Conservation (phyloP, 1,284 basidiomycete species). For the Malassezia pachydermatis region DNA sequence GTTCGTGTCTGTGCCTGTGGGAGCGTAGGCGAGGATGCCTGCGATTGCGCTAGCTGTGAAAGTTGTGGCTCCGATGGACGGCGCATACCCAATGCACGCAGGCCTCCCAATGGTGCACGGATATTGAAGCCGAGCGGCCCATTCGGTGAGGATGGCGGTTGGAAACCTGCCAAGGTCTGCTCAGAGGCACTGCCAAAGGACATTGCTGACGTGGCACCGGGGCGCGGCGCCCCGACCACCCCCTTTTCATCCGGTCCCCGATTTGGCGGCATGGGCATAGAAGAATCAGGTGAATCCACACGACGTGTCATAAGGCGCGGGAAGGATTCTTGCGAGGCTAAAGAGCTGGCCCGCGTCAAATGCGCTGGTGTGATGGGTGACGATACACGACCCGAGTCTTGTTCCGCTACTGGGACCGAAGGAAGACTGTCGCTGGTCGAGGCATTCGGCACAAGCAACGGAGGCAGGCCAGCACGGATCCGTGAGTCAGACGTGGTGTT, state of each 20-base stretch:
- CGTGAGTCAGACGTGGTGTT: too few species aligned
- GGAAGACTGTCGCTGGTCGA: conserved; percentile 1
- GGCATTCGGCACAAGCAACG: conserved; percentile 4
- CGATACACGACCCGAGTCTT: conserved; percentile 6
- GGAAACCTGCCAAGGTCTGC: neutral
- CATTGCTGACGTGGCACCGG: neutral
- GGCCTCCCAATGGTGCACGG: neutral
- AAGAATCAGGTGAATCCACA: conserved; percentile 6
- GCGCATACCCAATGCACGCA: neutral
- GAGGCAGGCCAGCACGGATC: neutral
- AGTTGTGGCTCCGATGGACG: too few species aligned
- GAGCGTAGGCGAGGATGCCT: neutral
- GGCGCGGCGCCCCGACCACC: too few species aligned
- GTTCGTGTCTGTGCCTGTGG: neutral
- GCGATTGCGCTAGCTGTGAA: too few species aligned
- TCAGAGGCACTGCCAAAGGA: conserved; percentile 5
- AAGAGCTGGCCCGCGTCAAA: conserved; percentile 9
- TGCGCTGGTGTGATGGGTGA: conserved; percentile 7
- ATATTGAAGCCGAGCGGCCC: neutral
- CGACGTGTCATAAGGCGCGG: neutral
- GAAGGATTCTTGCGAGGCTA: conserved; percentile 12
- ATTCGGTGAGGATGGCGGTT: neutral
- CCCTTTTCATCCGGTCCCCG: too few species aligned
- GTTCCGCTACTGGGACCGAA: conserved; percentile 3
- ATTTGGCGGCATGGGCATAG: neutral